These are phyloP conservation scores for Penicillium cataractarum DNA, from an alignment of 495 filamentous ascomycete genomes.

Conservation along the genomic window DNA sequence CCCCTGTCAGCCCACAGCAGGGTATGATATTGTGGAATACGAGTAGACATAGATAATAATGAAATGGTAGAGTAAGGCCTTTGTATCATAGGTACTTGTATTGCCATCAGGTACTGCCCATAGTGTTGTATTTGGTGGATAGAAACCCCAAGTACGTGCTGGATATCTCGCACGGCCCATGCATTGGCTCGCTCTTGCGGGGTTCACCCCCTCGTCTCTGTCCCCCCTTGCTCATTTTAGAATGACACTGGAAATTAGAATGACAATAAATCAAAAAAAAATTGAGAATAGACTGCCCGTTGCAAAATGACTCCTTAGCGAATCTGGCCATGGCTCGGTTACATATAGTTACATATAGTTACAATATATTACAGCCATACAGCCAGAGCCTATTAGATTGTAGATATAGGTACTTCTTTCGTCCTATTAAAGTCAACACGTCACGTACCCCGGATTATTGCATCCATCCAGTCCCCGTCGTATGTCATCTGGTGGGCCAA, in stretches of 20 bases:
- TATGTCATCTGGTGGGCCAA: background rate
- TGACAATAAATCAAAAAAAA: no score
- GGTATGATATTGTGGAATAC: background rate
- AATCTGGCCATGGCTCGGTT: background rate
- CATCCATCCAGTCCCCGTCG: background rate
- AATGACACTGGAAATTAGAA: no score
- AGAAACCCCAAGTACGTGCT: background rate
- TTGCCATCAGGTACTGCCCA: background rate
- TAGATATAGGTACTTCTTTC: background rate
- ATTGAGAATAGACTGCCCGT: background rate
- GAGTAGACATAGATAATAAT: background rate
- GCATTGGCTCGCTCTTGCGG: conserved; percentile 15
- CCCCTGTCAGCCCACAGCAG: conserved; percentile 22
- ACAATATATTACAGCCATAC: no score
- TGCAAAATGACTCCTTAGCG: background rate
- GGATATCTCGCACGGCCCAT: conserved; percentile 17
- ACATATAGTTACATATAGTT: background rate
- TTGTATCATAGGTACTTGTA: no score
- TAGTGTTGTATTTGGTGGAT: background rate
- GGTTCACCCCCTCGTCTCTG: background rate
- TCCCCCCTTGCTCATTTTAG: background rate
- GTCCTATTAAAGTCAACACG: background rate
- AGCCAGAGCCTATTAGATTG: background rate
- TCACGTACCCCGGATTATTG: conserved; percentile 1
- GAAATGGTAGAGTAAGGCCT: no score